A percentile compares a stretch with the other conserved stretches of the same genome.
Evolutionary conservation across 2,329 filamentous ascomycete genomes (phyloP).

Genomic region (Fusarium ramigenum): DNA sequence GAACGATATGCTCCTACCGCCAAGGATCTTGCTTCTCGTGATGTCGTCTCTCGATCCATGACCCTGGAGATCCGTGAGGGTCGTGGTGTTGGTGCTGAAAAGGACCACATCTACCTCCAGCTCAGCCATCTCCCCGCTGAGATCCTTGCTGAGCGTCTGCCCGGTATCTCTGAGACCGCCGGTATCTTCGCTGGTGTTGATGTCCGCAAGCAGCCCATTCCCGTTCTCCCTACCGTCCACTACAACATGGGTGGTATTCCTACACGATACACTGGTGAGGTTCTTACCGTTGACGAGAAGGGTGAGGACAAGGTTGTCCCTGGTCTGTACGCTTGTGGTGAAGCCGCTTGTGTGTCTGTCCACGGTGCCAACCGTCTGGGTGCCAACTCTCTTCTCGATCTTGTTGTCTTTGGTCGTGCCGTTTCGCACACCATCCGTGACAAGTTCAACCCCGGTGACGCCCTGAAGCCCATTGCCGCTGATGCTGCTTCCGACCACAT

Average conservation of each 20-base stretch:
- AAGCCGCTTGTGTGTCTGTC: constrained; percentile 96
- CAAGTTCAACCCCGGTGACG: constrained; percentile 85
- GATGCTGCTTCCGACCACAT: constrained; percentile 92
- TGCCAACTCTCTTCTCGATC: constrained; percentile 96
- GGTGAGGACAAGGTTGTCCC: constrained; percentile 94
- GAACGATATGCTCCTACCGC: constrained; percentile 97
- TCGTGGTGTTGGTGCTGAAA: constrained; percentile 94
- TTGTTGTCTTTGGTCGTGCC: constrained; percentile 97
- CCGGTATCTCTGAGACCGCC: constrained; percentile 98
- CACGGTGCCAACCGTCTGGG: constrained; percentile 98
- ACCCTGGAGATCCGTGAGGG: constrained; percentile 98
- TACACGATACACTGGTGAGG: constrained; percentile 96
- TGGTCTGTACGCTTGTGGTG: constrained; percentile 94
- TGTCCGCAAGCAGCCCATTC: constrained; percentile 95
- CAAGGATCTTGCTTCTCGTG: constrained; percentile 95
- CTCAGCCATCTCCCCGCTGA: constrained; percentile 93
- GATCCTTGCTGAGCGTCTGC: constrained; percentile 93
- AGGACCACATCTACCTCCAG: constrained; percentile 99
- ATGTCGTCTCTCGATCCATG: constrained; percentile 98
- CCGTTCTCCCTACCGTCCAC: constrained; percentile 94
- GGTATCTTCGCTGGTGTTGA: constrained; percentile 98
- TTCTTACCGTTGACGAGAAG: constrained; percentile 84
- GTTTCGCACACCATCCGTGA: constrained; percentile 97
- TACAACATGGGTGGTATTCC: constrained; percentile 99
- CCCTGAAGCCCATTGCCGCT: constrained; percentile 80